phyloP scores from a whole-genome alignment of 345 rosid species.

The Dovyalis caffra region DNA sequence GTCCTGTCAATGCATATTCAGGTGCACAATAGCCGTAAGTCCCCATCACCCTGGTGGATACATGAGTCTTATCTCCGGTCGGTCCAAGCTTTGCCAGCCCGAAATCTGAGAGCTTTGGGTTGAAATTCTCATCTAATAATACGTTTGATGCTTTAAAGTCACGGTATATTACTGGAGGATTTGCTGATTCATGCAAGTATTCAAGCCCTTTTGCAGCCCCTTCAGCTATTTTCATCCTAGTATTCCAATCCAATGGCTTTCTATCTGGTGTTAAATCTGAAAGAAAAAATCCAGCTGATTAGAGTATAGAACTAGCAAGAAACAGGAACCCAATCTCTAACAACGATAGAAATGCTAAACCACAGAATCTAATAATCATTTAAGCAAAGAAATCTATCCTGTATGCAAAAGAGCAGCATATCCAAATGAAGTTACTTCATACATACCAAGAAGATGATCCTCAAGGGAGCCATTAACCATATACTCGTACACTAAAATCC shows the following conservation, averaged over 20 bases:
- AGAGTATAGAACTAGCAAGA: neutral
- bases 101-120: constrained; percentile 76
- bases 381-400: neutral
- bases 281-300: neutral
- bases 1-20: constrained; percentile 69
- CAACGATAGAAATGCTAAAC: neutral
- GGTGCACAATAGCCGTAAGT: constrained; percentile 86
- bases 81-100: constrained; percentile 88
- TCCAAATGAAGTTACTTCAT: neutral
- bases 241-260: constrained; percentile 65
- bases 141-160: constrained; percentile 78
- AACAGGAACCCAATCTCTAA: neutral
- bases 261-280: constrained; percentile 41
- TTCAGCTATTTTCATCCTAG: constrained; percentile 65
- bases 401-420: neutral
- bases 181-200: constrained; percentile 69
- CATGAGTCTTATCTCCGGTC: constrained; percentile 61
- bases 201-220: constrained; percentile 88
- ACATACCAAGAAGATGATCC: constrained; percentile 72
- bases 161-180: constrained; percentile 76
- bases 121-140: constrained; percentile 57
- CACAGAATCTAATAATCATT: neutral
- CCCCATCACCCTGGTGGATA: constrained; percentile 89
- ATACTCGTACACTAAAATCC: constrained; percentile 67
- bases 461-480: constrained; percentile 74